These are phyloP conservation scores for Metschnikowia hibisci DNA, from an alignment of 805 yeast species.

Conservation along the genomic window DNA sequence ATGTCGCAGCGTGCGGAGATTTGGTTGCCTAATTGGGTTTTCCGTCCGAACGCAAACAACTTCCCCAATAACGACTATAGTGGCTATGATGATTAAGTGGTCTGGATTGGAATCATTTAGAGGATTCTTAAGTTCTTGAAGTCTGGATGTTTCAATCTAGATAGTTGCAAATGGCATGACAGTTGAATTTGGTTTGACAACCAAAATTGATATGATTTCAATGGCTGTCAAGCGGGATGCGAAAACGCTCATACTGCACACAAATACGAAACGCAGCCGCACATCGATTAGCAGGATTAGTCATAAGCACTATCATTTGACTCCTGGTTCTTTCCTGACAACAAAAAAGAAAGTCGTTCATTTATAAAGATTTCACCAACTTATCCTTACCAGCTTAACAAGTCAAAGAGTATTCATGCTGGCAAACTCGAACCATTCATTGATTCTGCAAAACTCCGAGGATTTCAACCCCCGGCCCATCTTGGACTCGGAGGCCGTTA, in stretches of 20 bases:
- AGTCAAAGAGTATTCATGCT: constrained; percentile 4
- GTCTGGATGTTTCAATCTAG: too few relatives aligned
- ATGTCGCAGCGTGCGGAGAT: neutral
- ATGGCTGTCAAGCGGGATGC: neutral
- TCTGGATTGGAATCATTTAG: too few relatives aligned
- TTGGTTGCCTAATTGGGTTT: neutral
- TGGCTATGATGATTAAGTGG: too few relatives aligned
- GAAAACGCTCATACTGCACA: neutral
- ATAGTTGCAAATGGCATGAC: too few relatives aligned
- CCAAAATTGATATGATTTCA: too few relatives aligned
- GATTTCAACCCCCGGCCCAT: constrained; percentile 8
- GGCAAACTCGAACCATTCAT: constrained; percentile 6
- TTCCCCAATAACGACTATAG: neutral
- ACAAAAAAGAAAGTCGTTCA: too few relatives aligned
- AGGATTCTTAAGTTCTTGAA: too few relatives aligned
- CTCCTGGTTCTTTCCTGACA: neutral
- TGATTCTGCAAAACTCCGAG: constrained; percentile 8
- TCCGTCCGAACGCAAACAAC: neutral
- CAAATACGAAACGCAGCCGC: neutral
- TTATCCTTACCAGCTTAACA: too few relatives aligned
- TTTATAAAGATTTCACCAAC: too few relatives aligned
- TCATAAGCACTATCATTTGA: neutral
- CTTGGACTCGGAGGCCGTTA: constrained; percentile 1
- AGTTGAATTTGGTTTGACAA: too few relatives aligned
- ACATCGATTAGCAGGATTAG: neutral